Evolutionary conservation across 768 basidiomycete genomes (phyloP), one percentile per base, ranked within the genome.

Genomic region (Trametes villosa): DNA sequence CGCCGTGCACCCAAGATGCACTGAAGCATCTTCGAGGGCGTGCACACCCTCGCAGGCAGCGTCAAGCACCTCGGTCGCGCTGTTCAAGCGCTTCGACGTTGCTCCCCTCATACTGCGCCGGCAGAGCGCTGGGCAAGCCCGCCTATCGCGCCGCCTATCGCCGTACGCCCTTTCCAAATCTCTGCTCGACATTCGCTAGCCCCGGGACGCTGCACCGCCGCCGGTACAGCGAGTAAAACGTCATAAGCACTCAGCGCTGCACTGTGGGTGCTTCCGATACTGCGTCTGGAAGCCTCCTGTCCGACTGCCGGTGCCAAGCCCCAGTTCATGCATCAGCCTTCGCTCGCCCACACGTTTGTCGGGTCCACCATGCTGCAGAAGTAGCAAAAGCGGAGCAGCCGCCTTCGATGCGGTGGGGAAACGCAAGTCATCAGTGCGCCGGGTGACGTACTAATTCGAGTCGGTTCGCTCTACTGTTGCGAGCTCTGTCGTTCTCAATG

Each of bases 251-350:
- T 45, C 44, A 26, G 12, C 33, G 18, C 13, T n/a, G 33, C 34
- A 26, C 31, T 34, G 29, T 26, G 22, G 41, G 41, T 18, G 31
- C 20, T 54, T 15, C 30, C n/a, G 18, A 15, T 54, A 49, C 47
- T 33, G 13, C 56, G 27, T 48, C 27, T 41, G 40, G 47, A 31
- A n/a, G 17, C n/a, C 18, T n/a, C 47, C 56, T 49, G 38, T 26
- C 56, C 56, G 56, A 49, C 27, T 24, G 38, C 56, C 56, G 56
- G 38, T 57, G 56, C 56, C 47, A 49, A 57, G 56, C 22, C 56
- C 15, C 12, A 20, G 27, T 20, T n/a, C 13, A 20, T 20, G 27
- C 41, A 9, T 9, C 29, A 18, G 13, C 44, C 12, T 46, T 26
- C 20, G 22, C 26, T 22, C 33, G 20, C 18, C 7, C 27, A 13